phyloP scores from a whole-genome alignment of 228 moss, liverwort and hornwort genomes.

The Sphagnum fallax region DNA sequence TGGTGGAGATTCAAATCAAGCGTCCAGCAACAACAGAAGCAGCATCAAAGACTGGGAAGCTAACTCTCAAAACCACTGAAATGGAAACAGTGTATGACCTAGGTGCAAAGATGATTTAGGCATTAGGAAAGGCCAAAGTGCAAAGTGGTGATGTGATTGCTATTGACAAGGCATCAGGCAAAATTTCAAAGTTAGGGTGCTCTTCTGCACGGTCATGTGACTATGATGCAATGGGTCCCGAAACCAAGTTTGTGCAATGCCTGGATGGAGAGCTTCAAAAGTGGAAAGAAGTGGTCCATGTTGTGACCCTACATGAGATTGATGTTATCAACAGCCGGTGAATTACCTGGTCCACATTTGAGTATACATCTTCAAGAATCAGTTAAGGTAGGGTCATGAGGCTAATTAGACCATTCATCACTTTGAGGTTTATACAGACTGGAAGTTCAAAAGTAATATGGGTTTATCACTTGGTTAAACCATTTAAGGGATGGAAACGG shows the following conservation, averaged over 20 bases:
- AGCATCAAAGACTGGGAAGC: constrained; percentile 64
- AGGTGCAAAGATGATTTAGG: constrained; percentile 87
- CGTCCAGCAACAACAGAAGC: constrained; percentile 42
- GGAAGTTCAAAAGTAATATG: too few relatives aligned
- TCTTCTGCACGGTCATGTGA: constrained; percentile 79
- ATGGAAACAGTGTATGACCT: constrained; percentile 88
- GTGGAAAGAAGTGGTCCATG: constrained; percentile 80
- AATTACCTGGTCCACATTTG: too few relatives aligned
- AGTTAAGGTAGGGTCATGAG: too few relatives aligned
- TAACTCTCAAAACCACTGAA: constrained; percentile 82
- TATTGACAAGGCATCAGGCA: constrained; percentile 77
- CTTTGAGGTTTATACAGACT: not conserved
- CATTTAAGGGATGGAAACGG: too few relatives aligned
- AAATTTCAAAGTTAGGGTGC: constrained; percentile 69
- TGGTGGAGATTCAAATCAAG: constrained; percentile 74
- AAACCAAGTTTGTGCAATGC: constrained; percentile 83
- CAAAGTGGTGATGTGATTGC: constrained; percentile 73
- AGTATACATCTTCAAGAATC: too few relatives aligned
- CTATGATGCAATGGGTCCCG: constrained; percentile 84
- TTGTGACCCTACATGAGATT: constrained; percentile 77
- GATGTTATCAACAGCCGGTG: constrained; percentile 86
- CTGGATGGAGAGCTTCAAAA: constrained; percentile 84
- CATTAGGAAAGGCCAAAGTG: constrained; percentile 68
- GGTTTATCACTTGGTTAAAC: too few relatives aligned
- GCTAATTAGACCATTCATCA: not conserved